Percentiles rank a stretch among this genome's conserved stretches.
phyloP scores from a whole-genome alignment of 768 basidiomycete species.

The Kwoniella dejecticola region DNA sequence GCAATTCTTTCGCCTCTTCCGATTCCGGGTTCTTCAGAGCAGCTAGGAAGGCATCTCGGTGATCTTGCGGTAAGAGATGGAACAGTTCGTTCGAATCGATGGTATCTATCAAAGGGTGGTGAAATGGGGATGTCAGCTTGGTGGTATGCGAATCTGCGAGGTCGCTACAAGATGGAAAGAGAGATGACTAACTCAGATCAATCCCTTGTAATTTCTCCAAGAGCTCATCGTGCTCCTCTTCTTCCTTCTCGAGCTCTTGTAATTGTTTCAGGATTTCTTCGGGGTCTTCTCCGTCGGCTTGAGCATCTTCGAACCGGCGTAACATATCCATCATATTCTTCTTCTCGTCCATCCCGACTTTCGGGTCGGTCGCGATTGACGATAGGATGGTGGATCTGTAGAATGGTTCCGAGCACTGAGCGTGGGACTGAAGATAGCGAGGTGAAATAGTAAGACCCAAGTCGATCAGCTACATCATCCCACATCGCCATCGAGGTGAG shows the following conservation, averaged over 20 bases:
- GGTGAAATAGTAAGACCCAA: not conserved
- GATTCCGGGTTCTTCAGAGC: slow-evolving; percentile 42
- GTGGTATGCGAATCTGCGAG: too few relatives aligned
- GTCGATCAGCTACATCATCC: too few relatives aligned
- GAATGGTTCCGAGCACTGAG: slow-evolving; percentile 51
- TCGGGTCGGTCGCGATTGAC: slow-evolving; percentile 51
- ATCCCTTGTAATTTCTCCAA: slow-evolving; percentile 30
- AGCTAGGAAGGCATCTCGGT: slow-evolving; percentile 42
- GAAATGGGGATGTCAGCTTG: too few relatives aligned
- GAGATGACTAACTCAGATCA: slow-evolving; percentile 40
- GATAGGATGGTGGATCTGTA: slow-evolving; percentile 44
- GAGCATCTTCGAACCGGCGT: slow-evolving; percentile 44
- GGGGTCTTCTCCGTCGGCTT: slow-evolving; percentile 16
- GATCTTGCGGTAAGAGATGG: slow-evolving; percentile 40
- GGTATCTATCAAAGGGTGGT: too few relatives aligned
- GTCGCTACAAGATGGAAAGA: not conserved
- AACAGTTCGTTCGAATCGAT: slow-evolving; percentile 48
- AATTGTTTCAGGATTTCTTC: slow-evolving; percentile 12
- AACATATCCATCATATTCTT: slow-evolving; percentile 53
- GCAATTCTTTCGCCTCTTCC: slow-evolving; percentile 30
- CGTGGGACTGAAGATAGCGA: slow-evolving; percentile 30
- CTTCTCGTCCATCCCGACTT: slow-evolving; percentile 51
- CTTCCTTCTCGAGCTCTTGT: slow-evolving; percentile 19
- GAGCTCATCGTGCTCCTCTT: slow-evolving; percentile 36
- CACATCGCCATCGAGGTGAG: not conserved